phyloP scores from a whole-genome alignment of 1,139 yeast genomes.

The Geotrichum carabidarum region DNA sequence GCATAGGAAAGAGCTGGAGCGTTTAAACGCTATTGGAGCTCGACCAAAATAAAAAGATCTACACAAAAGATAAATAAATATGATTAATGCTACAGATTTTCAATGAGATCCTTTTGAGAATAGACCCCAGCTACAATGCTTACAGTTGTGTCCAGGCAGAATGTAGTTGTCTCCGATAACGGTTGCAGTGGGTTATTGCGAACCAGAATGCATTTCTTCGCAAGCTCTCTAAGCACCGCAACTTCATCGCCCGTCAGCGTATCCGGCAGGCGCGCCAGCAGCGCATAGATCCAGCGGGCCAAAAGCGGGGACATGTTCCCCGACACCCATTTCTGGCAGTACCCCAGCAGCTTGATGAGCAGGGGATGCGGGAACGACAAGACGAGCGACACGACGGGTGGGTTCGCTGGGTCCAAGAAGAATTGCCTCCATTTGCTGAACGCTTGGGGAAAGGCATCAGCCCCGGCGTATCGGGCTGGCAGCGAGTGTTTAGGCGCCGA shows the following conservation, averaged over 20 bases:
- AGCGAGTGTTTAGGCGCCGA: background rate
- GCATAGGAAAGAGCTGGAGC: constrained; percentile 22
- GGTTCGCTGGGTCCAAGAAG: background rate
- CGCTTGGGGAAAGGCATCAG: constrained; percentile 25
- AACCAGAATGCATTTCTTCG: constrained; percentile 33
- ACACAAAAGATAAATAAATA: background rate
- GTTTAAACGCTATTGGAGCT: constrained; percentile 30
- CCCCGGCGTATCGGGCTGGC: background rate
- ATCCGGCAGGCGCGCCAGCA: constrained; percentile 40
- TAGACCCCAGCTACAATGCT: constrained; percentile 34
- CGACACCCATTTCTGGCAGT: constrained; percentile 31
- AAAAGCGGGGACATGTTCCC: constrained; percentile 24
- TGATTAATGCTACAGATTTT: background rate
- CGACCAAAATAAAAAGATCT: constrained; percentile 6
- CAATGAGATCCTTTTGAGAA: constrained; percentile 37
- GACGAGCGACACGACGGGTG: constrained; percentile 3
- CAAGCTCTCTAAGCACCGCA: constrained; percentile 40
- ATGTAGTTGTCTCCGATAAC: background rate
- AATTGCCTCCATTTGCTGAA: constrained; percentile 26
- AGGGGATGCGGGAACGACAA: constrained; percentile 11
- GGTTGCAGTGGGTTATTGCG: constrained; percentile 10
- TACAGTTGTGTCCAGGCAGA: constrained; percentile 32
- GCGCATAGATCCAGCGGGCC: constrained; percentile 40
- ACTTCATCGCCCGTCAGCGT: constrained; percentile 38
- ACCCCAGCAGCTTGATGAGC: constrained; percentile 26